These are phyloP conservation scores for Peltaster fructicola DNA, from an alignment of 2,329 filamentous ascomycete species.

Conservation along the genomic window DNA sequence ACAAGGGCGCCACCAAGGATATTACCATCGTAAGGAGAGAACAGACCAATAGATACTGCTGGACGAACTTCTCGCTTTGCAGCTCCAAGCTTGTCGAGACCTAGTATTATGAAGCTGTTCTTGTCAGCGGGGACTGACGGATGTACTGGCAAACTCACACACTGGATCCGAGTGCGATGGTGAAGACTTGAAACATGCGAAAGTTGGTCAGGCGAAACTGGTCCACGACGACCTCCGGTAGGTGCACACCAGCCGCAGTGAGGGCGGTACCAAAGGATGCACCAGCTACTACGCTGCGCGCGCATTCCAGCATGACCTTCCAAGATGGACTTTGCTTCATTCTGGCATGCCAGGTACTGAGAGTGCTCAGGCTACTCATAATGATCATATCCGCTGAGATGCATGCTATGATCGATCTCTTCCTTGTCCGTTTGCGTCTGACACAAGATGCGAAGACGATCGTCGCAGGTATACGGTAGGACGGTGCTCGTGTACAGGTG, in stretches of 20 bases:
- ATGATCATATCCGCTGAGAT: no score
- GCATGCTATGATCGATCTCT: no score
- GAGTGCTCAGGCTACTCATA: no score
- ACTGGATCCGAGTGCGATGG: slow-evolving; percentile 44
- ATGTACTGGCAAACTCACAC: slow-evolving; percentile 34
- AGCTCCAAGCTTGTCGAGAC: slow-evolving; percentile 1
- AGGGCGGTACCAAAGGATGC: slow-evolving; percentile 45
- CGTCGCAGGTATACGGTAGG: no score
- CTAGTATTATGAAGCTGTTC: slow-evolving; percentile 25
- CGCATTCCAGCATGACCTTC: no score
- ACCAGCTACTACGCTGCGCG: no score
- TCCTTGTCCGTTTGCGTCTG: no score
- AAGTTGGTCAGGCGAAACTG: slow-evolving; percentile 45
- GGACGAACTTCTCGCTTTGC: slow-evolving; percentile 24
- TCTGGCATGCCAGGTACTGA: no score
- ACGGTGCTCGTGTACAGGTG: no score
- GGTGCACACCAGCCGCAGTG: slow-evolving; percentile 40
- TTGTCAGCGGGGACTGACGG: not conserved
- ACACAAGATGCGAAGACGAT: no score
- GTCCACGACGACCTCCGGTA: slow-evolving; percentile 38
- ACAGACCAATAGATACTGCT: slow-evolving; percentile 35
- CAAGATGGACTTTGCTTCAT: no score
- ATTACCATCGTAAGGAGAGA: slow-evolving; percentile 43
- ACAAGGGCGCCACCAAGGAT: slow-evolving; percentile 44
- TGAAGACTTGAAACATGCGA: slow-evolving; percentile 48